Percentiles rank a stretch among this genome's conserved stretches.
These are phyloP conservation scores for Harringtonia lauricola DNA, from an alignment of 2,329 filamentous ascomycete species.

Conservation along the genomic window DNA sequence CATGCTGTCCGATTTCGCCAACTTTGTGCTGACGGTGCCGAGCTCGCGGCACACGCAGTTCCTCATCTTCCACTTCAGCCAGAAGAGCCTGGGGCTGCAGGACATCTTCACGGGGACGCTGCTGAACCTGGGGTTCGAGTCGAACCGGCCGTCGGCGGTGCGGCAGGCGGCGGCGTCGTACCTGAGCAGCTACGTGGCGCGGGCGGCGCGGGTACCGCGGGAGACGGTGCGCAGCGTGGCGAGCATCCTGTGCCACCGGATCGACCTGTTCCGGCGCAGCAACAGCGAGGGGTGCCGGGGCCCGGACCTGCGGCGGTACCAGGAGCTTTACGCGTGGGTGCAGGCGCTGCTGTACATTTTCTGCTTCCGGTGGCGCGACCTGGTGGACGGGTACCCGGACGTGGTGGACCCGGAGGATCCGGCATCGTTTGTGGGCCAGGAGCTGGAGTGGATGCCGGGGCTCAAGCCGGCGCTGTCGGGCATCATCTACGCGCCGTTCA, in stretches of 20 bases:
- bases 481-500: slow-evolving; percentile 80
- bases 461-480: slow-evolving; percentile 64
- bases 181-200: slow-evolving; percentile 85
- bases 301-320: slow-evolving; percentile 75
- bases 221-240: slow-evolving; percentile 76
- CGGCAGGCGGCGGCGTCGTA: slow-evolving; percentile 85
- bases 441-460: slow-evolving; percentile 66
- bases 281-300: slow-evolving; percentile 68
- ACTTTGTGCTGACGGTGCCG: slow-evolving; percentile 80
- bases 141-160: slow-evolving; percentile 58
- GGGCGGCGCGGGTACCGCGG: slow-evolving; percentile 70
- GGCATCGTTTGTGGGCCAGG: slow-evolving; percentile 51
- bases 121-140: slow-evolving; percentile 59
- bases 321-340: slow-evolving; percentile 76
- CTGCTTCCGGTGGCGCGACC: slow-evolving; percentile 94
- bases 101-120: slow-evolving; percentile 76
- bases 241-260: slow-evolving; percentile 62
- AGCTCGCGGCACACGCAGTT: slow-evolving; percentile 92
- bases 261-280: slow-evolving; percentile 61
- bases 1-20: slow-evolving; percentile 75
- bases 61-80: slow-evolving; percentile 88
- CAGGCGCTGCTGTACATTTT: slow-evolving; percentile 91
- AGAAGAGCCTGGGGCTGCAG: slow-evolving; percentile 65
- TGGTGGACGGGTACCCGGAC: slow-evolving; percentile 54
- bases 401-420: slow-evolving; percentile 52